These are phyloP conservation scores for Exsudoporus frostii DNA, from an alignment of 768 basidiomycete genomes.

Conservation along the genomic window DNA sequence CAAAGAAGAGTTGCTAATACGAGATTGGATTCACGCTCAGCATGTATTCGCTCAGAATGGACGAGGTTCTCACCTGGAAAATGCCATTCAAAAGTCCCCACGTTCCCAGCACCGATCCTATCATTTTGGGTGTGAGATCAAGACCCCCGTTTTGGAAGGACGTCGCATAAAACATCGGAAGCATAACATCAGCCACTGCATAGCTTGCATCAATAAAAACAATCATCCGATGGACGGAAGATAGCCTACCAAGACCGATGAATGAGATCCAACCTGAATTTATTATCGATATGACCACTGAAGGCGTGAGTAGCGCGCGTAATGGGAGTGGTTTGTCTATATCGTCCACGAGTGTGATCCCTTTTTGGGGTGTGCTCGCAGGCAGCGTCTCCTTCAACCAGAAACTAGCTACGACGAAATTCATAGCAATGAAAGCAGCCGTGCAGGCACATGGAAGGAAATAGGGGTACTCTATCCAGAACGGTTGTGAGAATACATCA, in stretches of 20 bases:
- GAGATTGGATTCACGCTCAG: neutral
- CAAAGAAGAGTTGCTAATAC: neutral
- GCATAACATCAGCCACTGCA: neutral
- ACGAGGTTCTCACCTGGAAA: neutral
- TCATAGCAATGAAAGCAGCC: slow-evolving; percentile 2
- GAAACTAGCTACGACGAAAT: slow-evolving; percentile 6
- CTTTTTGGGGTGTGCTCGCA: neutral
- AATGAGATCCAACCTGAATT: neutral
- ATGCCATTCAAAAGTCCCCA: neutral
- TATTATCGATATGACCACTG: neutral
- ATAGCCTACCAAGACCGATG: neutral
- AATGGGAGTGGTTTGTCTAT: neutral
- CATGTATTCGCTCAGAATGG: neutral
- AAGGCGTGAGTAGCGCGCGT: neutral
- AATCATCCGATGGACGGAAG: neutral
- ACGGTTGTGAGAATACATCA: slow-evolving; percentile 38
- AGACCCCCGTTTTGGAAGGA: neutral
- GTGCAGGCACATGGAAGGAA: slow-evolving; percentile 37
- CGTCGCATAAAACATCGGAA: neutral
- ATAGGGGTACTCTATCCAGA: slow-evolving; percentile 48
- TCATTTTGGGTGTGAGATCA: neutral
- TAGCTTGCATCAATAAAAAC: neutral
- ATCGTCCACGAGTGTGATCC: neutral
- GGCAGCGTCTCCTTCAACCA: slow-evolving; percentile 15
- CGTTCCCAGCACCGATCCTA: neutral